These are phyloP conservation scores for Cyphellophora europaea DNA, from an alignment of 2,329 filamentous ascomycete species.

Conservation along the genomic window DNA sequence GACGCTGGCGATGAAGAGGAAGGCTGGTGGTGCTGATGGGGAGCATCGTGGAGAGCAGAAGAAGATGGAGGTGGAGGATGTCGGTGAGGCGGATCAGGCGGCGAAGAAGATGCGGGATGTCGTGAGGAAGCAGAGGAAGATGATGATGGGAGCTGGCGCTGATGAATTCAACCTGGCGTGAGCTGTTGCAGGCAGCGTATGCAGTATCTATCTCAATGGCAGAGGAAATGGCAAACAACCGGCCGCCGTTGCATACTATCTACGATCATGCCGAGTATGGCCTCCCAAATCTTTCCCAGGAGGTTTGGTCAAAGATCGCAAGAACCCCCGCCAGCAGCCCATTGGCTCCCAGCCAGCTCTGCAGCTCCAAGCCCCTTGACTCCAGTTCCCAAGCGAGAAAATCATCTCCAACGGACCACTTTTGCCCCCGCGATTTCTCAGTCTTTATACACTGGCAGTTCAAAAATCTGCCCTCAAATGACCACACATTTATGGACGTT, in stretches of 20 bases:
- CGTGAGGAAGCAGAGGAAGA: conserved; percentile 39
- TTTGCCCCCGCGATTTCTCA: too few relatives aligned
- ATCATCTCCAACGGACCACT: too few relatives aligned
- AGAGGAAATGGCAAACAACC: too few relatives aligned
- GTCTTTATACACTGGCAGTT: background rate
- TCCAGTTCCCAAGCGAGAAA: too few relatives aligned
- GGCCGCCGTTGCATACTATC: too few relatives aligned
- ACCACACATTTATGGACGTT: background rate
- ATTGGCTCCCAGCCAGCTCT: too few relatives aligned
- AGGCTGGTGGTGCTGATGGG: conserved; percentile 17
- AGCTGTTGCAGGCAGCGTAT: conserved; percentile 1
- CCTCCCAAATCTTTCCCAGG: too few relatives aligned
- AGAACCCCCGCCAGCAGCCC: background rate
- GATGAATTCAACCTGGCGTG: conserved; percentile 51
- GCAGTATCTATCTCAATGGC: background rate
- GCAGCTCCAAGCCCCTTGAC: background rate
- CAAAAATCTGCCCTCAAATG: background rate
- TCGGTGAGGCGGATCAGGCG: conserved; percentile 34
- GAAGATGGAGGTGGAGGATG: conserved; percentile 13
- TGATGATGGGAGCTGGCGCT: conserved; percentile 40
- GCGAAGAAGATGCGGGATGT: conserved; percentile 45
- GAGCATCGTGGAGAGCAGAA: conserved; percentile 16
- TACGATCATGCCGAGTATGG: too few relatives aligned
- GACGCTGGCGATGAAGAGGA: conserved; percentile 23
- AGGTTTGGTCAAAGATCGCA: background rate